Conservation (phyloP, 2,329 filamentous ascomycete genomes). For the Chaetomiaceae sp. region DNA sequence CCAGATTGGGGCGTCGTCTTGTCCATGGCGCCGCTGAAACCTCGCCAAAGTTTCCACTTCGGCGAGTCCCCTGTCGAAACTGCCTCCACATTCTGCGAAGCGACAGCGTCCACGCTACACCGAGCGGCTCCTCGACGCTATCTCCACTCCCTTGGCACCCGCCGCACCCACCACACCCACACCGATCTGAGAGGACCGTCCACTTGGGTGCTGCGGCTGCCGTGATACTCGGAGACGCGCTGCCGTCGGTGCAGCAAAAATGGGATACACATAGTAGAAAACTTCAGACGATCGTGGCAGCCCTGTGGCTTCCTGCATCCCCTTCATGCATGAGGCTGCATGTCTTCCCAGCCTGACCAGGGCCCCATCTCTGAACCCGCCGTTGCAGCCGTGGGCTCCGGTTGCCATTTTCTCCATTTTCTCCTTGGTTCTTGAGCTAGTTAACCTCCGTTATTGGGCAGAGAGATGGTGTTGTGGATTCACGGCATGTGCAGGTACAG, state of each 20-base stretch:
- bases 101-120: conserved; percentile 10
- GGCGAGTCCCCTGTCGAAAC: conserved; percentile 13
- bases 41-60: conserved; percentile 26
- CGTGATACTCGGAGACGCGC: conserved; percentile 2
- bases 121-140: background rate
- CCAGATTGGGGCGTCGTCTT: conserved; percentile 18
- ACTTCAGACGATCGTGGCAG: conserved; percentile 8
- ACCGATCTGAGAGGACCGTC: background rate
- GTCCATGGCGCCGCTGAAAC: conserved; percentile 28
- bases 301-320: background rate
- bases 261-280: too few species aligned
- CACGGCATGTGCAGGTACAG: conserved; percentile 21
- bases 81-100: conserved; percentile 1
- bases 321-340: conserved; percentile 18
- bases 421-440: conserved; percentile 5
- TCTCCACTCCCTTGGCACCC: background rate
- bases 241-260: background rate
- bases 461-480: conserved; percentile 13
- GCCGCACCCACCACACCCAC: background rate
- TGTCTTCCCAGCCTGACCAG: conserved; percentile 21
- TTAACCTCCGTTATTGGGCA: conserved; percentile 9
- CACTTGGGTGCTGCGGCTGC: conserved; percentile 3
- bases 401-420: conserved; percentile 2
- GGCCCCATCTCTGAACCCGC: conserved; percentile 11
- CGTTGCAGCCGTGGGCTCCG: conserved; percentile 20